Evolutionary conservation across 768 basidiomycete genomes (phyloP).

Genomic region (Gymnopilus junonius): DNA sequence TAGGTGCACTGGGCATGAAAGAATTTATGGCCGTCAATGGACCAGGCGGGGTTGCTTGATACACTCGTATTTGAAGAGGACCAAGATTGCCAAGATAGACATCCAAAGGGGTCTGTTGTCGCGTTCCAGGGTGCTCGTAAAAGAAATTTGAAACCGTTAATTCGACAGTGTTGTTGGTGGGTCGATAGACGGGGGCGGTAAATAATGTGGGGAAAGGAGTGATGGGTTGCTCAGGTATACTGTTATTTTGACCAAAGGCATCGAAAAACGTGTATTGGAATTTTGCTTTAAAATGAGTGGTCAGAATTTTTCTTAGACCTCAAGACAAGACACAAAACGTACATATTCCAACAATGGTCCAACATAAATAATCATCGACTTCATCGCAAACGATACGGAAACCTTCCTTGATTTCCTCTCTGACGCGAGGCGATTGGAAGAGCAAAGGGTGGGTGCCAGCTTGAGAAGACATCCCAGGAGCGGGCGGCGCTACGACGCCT

Average conservation of each 20-base stretch:
- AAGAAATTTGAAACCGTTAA: conserved; percentile 90
- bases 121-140: conserved; percentile 72
- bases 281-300: conserved; percentile 60
- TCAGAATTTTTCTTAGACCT: not conserved
- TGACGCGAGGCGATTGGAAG: conserved; percentile 79
- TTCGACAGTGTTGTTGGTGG: conserved; percentile 74
- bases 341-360: conserved; percentile 97
- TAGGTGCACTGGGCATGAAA: conserved; percentile 54
- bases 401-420: conserved; percentile 83
- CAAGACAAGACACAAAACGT: conserved; percentile 31
- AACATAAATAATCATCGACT: conserved; percentile 93
- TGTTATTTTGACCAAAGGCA: conserved; percentile 79
- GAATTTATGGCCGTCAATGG: conserved; percentile 67
- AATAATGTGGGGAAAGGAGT: conserved; percentile 91
- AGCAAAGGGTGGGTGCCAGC: conserved; percentile 81
- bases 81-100: conserved; percentile 91
- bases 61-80: conserved; percentile 78
- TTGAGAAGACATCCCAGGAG: conserved; percentile 76
- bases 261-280: conserved; percentile 96
- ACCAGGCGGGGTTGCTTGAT: conserved; percentile 72
- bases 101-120: conserved; percentile 72
- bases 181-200: conserved; percentile 76
- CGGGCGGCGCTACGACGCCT: conserved; percentile 68
- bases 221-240: conserved; percentile 77
- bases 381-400: conserved; percentile 78